phyloP scores from a whole-genome alignment of 1,284 basidiomycete species.

The Puccinia horiana region DNA sequence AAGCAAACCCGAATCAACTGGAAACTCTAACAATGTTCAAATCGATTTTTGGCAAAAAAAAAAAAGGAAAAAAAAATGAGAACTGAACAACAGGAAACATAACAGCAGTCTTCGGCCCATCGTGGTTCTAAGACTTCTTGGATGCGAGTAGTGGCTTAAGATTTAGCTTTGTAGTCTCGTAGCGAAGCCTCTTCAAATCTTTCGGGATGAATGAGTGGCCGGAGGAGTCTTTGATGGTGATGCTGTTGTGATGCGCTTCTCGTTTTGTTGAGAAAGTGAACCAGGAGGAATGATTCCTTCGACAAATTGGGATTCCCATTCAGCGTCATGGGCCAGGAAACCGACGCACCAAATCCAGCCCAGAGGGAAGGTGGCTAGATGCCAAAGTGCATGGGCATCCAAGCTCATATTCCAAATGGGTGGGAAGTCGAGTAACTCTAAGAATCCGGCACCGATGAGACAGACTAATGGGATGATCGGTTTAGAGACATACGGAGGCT shows the following conservation, averaged over 20 bases:
- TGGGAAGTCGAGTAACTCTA: slow-evolving; percentile 92
- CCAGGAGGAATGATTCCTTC: slow-evolving; percentile 27
- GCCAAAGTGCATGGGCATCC: slow-evolving; percentile 97
- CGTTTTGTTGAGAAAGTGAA: not conserved
- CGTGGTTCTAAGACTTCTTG: too few relatives aligned
- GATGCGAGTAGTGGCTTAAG: too few relatives aligned
- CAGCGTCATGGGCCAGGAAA: slow-evolving; percentile 49
- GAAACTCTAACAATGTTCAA: too few relatives aligned
- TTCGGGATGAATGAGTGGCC: too few relatives aligned
- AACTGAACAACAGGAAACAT: too few relatives aligned
- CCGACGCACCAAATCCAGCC: slow-evolving; percentile 70
- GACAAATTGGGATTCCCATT: slow-evolving; percentile 42
- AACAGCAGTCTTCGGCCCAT: too few relatives aligned
- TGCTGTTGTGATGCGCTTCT: not conserved
- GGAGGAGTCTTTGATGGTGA: not conserved
- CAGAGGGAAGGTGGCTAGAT: slow-evolving; percentile 80
- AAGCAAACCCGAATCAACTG: too few relatives aligned
- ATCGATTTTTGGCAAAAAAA: too few relatives aligned
- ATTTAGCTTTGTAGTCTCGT: too few relatives aligned
- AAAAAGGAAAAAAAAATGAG: too few relatives aligned
- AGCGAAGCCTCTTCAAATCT: too few relatives aligned
- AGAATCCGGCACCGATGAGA: slow-evolving; percentile 69
- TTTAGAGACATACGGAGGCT: slow-evolving; percentile 57
- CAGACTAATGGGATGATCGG: slow-evolving; percentile 65
- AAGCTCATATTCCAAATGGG: slow-evolving; percentile 64